These are phyloP conservation scores for Hippophae rhamnoides DNA, from an alignment of 306 rosid genomes.

Conservation along the genomic window DNA sequence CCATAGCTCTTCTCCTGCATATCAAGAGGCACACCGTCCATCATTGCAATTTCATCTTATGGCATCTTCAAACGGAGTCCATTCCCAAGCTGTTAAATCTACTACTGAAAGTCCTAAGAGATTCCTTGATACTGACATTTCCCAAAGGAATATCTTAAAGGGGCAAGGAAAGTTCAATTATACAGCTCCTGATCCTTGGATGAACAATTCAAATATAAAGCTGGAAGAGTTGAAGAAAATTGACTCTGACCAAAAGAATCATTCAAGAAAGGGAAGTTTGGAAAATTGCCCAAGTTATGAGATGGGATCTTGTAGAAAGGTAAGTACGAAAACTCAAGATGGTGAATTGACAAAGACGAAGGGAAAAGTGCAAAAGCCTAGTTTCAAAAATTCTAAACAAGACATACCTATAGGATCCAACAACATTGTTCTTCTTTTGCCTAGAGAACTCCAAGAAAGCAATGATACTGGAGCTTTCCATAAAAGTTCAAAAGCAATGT, in stretches of 20 bases:
- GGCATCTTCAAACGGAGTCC: constrained; percentile 28
- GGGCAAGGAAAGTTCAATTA: constrained; percentile 24
- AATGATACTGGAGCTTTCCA: constrained; percentile 25
- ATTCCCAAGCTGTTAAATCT: constrained; percentile 26
- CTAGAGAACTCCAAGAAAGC: constrained; percentile 28
- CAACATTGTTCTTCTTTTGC: constrained; percentile 48
- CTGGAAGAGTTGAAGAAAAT: constrained; percentile 28
- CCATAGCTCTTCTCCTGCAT: constrained; percentile 47
- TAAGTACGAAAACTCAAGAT: constrained; percentile 24
- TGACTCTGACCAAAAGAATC: constrained; percentile 19
- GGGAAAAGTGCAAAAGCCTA: constrained; percentile 27
- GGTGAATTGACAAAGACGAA: constrained; percentile 28
- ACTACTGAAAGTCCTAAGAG: constrained; percentile 27
- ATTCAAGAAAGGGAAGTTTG: constrained; percentile 27
- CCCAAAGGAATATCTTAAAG: constrained; percentile 16
- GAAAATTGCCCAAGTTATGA: constrained; percentile 16
- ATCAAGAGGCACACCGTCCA: constrained; percentile 31
- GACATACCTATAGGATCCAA: constrained; percentile 30
- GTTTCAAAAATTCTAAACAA: constrained; percentile 19
- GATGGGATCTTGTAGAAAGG: constrained; percentile 22
- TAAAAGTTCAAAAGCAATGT: constrained; percentile 24
- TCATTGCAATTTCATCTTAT: constrained; percentile 42
- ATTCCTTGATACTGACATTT: constrained; percentile 24
- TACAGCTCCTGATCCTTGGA: constrained; percentile 28
- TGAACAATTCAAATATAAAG: constrained; percentile 20